Conservation (phyloP, 495 filamentous ascomycete species). For the Aspergillus saccharolyticus region DNA sequence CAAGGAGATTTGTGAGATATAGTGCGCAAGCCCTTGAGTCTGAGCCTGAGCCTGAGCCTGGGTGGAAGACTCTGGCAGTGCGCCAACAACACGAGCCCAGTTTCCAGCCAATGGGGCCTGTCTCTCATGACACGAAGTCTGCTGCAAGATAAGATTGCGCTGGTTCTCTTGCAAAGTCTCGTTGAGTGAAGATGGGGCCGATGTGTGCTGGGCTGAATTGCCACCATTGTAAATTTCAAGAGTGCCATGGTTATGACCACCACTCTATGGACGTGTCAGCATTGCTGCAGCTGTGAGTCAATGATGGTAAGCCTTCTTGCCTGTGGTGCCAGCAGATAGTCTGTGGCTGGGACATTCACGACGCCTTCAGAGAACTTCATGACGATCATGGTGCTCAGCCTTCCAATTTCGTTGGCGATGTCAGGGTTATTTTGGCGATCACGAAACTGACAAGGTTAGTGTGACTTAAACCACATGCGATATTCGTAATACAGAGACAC, state of each 20-base stretch:
- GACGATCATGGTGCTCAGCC: conserved; percentile 21
- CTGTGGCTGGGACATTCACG: conserved; percentile 10
- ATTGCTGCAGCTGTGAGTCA: background rate
- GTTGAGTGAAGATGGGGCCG: conserved; percentile 12
- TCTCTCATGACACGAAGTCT: conserved; percentile 1
- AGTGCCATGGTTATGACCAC: background rate
- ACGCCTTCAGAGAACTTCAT: conserved; percentile 18
- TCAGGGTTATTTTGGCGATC: conserved; percentile 14
- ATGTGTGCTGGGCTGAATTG: conserved; percentile 12
- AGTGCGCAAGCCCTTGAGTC: conserved; percentile 11
- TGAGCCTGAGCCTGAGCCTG: conserved; percentile 6
- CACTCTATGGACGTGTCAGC: conserved; percentile 3
- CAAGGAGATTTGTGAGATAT: conserved; percentile 15
- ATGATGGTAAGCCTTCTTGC: conserved; percentile 9
- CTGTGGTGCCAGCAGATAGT: conserved; percentile 12
- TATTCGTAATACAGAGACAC: background rate
- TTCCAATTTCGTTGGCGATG: conserved; percentile 28
- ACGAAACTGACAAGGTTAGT: conserved; percentile 22
- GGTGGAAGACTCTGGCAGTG: background rate
- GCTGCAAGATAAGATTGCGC: conserved; percentile 3
- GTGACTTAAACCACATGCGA: background rate
- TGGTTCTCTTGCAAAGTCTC: conserved; percentile 14
- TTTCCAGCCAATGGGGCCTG: conserved; percentile 11
- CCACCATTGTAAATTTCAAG: background rate
- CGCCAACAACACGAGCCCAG: conserved; percentile 23